These are phyloP conservation scores for Ophiostoma sp. DNA, from an alignment of 2,329 filamentous ascomycete genomes.

Conservation along the genomic window DNA sequence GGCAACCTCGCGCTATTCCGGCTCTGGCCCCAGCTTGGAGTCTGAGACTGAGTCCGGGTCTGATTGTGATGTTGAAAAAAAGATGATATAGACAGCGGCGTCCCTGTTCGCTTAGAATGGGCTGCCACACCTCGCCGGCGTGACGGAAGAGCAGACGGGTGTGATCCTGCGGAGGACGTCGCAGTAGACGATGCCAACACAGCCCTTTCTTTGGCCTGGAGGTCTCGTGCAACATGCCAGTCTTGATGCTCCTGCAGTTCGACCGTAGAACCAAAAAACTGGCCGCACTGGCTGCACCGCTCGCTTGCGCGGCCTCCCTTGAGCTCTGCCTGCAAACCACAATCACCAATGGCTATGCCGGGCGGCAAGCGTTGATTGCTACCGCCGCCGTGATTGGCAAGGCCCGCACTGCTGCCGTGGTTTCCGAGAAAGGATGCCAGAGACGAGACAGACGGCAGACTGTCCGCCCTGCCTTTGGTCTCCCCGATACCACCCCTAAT, in stretches of 20 bases:
- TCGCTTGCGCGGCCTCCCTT: constrained; percentile 44
- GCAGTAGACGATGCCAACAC: neutral
- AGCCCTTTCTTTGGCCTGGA: constrained; percentile 51
- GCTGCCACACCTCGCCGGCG: constrained; percentile 8
- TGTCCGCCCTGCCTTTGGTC: neutral
- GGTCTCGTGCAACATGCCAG: constrained; percentile 87
- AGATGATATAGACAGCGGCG: constrained; percentile 21
- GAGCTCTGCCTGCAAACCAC: neutral
- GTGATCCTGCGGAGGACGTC: neutral
- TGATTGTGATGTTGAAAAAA: constrained; percentile 21
- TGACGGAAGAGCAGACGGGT: neutral
- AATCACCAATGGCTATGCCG: constrained; percentile 1
- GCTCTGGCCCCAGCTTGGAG: neutral
- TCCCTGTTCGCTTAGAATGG: constrained; percentile 13
- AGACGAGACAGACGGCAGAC: neutral
- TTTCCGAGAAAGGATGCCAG: neutral
- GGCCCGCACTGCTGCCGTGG: neutral
- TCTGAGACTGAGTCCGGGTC: neutral
- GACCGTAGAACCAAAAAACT: constrained; percentile 51
- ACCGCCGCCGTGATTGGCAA: neutral
- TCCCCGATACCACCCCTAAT: neutral
- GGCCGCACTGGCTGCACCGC: constrained; percentile 64
- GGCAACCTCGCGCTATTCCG: neutral
- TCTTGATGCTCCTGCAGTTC: constrained; percentile 73
- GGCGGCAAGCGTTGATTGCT: neutral